phyloP scores from a whole-genome alignment of 805 yeast genomes.

The Lipomyces spencermartinsiae region DNA sequence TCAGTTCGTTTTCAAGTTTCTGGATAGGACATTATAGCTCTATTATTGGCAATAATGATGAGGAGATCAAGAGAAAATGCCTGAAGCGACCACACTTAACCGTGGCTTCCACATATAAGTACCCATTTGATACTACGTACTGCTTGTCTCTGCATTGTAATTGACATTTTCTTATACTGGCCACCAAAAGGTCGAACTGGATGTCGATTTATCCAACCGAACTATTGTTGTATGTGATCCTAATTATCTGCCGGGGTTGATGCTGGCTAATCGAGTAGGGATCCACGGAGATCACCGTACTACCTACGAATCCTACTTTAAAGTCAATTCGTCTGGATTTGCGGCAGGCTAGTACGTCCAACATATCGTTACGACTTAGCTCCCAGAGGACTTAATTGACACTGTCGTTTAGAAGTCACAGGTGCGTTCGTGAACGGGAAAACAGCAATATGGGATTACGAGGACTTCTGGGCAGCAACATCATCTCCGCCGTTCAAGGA shows the following conservation, averaged over 20 bases:
- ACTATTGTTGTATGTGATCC: slow-evolving; percentile 20
- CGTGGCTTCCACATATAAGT: slow-evolving; percentile 38
- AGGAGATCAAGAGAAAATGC: slow-evolving; percentile 16
- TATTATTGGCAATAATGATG: background rate
- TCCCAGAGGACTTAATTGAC: background rate
- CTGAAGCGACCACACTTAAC: slow-evolving; percentile 26
- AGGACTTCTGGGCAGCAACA: slow-evolving; percentile 56
- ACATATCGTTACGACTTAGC: background rate
- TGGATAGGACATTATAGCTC: background rate
- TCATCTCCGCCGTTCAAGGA: slow-evolving; percentile 36
- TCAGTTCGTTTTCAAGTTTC: background rate
- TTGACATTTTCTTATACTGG: slow-evolving; percentile 27
- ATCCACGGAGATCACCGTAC: slow-evolving; percentile 78
- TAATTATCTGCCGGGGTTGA: background rate
- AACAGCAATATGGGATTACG: slow-evolving; percentile 60
- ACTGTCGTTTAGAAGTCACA: slow-evolving; percentile 51
- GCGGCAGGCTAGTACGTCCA: slow-evolving; percentile 59
- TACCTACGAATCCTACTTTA: slow-evolving; percentile 69
- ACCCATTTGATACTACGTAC: background rate
- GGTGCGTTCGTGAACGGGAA: slow-evolving; percentile 70
- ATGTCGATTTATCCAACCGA: slow-evolving; percentile 26
- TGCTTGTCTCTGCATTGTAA: background rate
- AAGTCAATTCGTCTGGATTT: slow-evolving; percentile 76
- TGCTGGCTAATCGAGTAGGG: slow-evolving; percentile 53
- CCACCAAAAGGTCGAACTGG: slow-evolving; percentile 35